Percentiles rank a stretch among this genome's conserved stretches.
phyloP scores from a whole-genome alignment of 768 basidiomycete species.

The Galerina marginata region DNA sequence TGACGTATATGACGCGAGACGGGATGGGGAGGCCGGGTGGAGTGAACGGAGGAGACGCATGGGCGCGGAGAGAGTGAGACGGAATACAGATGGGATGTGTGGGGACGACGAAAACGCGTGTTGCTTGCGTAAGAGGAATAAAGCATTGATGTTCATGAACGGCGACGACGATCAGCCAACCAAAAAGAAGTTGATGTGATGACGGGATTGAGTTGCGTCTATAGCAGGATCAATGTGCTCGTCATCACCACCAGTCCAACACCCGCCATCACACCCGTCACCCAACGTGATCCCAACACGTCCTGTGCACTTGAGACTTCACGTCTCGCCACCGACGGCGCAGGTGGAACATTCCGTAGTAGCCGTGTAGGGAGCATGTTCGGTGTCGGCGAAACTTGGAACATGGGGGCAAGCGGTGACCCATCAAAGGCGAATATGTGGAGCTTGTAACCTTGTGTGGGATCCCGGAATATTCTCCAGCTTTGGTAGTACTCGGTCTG shows the following conservation, averaged over 20 bases:
- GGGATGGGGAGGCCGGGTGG: slow-evolving; percentile 3
- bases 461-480: slow-evolving; percentile 81
- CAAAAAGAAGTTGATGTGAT: not conserved
- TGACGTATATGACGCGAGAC: slow-evolving; percentile 2
- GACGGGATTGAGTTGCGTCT: slow-evolving; percentile 17
- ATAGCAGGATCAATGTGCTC: slow-evolving; percentile 36
- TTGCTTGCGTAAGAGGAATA: not conserved
- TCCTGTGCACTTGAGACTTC: slow-evolving; percentile 31
- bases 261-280: slow-evolving; percentile 31
- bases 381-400: slow-evolving; percentile 69
- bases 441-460: slow-evolving; percentile 64
- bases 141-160: slow-evolving; percentile 6
- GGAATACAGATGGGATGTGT: not conserved
- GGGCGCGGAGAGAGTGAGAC: not conserved
- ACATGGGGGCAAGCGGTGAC: slow-evolving; percentile 72
- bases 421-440: slow-evolving; percentile 84
- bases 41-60: not conserved
- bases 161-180: not conserved
- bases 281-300: slow-evolving; percentile 27
- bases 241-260: slow-evolving; percentile 34
- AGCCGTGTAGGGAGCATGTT: slow-evolving; percentile 83
- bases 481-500: slow-evolving; percentile 63
- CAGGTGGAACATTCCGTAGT: slow-evolving; percentile 59
- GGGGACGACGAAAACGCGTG: not conserved
- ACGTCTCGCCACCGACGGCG: slow-evolving; percentile 19